These are phyloP conservation scores for Blakeslea trispora DNA, from an alignment of 371 early-diverging fungal genomes.

Conservation along the genomic window DNA sequence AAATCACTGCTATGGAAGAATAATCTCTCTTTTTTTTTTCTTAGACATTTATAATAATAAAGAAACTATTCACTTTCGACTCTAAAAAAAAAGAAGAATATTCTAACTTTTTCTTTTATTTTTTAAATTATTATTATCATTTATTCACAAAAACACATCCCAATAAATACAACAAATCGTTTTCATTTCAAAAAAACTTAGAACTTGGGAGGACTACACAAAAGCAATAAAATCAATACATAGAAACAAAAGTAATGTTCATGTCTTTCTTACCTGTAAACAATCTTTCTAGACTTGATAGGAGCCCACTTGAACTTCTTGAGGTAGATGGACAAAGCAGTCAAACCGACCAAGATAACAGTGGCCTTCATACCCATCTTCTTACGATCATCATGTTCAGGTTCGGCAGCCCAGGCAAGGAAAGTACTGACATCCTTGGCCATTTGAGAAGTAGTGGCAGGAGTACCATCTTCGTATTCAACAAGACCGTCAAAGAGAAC, in stretches of 20 bases:
- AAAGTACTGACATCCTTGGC: slow-evolving; percentile 96
- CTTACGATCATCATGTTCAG: slow-evolving; percentile 97
- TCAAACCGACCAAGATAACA: slow-evolving; percentile 60
- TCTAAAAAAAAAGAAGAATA: no score
- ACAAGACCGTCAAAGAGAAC: slow-evolving; percentile 92
- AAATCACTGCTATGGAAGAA: not conserved
- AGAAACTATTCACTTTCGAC: no score
- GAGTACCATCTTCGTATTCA: slow-evolving; percentile 98
- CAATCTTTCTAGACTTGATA: slow-evolving; percentile 82
- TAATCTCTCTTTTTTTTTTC: not conserved
- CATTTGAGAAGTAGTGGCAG: slow-evolving; percentile 96
- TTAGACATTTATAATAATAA: no score
- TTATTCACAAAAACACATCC: no score
- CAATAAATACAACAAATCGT: no score
- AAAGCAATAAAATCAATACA: not conserved
- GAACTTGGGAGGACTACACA: slow-evolving; percentile 25
- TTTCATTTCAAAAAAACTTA: no score
- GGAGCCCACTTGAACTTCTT: slow-evolving; percentile 82
- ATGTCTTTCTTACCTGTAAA: slow-evolving; percentile 57
- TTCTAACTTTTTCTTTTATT: no score
- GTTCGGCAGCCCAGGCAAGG: slow-evolving; percentile 95
- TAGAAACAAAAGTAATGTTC: not conserved
- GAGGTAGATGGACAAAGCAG: slow-evolving; percentile 67
- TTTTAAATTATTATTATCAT: no score
- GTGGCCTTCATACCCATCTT: slow-evolving; percentile 94